A percentile compares a stretch with the other conserved stretches of the same genome.
phyloP scores from a whole-genome alignment of 1,284 basidiomycete species.

The Blastosporella zonata region DNA sequence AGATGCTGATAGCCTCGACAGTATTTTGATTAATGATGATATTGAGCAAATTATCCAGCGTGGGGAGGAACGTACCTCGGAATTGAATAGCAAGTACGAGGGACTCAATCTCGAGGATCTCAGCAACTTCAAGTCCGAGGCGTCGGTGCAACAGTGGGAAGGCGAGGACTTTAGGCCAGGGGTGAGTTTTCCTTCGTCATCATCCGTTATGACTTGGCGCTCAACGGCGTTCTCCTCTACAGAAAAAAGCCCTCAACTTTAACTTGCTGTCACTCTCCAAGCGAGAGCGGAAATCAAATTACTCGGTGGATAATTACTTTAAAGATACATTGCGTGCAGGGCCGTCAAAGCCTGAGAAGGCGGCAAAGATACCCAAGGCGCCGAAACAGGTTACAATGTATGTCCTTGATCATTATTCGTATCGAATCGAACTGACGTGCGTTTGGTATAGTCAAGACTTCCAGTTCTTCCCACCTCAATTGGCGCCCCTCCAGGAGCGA shows the following conservation, averaged over 20 bases:
- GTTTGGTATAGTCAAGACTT: conserved; percentile 76
- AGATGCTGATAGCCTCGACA: conserved; percentile 29
- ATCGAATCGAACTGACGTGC: not conserved
- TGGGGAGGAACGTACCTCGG: no score
- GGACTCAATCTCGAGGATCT: conserved; percentile 92
- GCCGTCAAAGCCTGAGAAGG: conserved; percentile 78
- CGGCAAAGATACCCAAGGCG: conserved; percentile 78
- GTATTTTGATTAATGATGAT: conserved; percentile 84
- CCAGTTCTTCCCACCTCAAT: conserved; percentile 90
- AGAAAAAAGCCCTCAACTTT: conserved; percentile 74
- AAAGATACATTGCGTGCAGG: conserved; percentile 87
- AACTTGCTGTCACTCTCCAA: conserved; percentile 92
- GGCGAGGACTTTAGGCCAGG: conserved; percentile 89
- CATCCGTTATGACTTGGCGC: not conserved
- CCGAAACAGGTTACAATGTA: conserved; percentile 88
- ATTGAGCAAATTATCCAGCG: no score
- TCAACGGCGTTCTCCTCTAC: conserved; percentile 10
- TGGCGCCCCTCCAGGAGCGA: conserved; percentile 83
- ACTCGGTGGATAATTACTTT: conserved; percentile 93
- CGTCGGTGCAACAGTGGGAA: conserved; percentile 90
- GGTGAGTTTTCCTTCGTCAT: conserved; percentile 45
- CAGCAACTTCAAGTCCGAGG: conserved; percentile 97
- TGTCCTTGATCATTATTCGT: no score
- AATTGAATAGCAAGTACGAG: conserved; percentile 94
- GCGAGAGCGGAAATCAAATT: conserved; percentile 94